Base-by-base conservation (phyloP, 495 filamentous ascomycete genomes). In the Clohesyomyces aquaticus region DNA sequence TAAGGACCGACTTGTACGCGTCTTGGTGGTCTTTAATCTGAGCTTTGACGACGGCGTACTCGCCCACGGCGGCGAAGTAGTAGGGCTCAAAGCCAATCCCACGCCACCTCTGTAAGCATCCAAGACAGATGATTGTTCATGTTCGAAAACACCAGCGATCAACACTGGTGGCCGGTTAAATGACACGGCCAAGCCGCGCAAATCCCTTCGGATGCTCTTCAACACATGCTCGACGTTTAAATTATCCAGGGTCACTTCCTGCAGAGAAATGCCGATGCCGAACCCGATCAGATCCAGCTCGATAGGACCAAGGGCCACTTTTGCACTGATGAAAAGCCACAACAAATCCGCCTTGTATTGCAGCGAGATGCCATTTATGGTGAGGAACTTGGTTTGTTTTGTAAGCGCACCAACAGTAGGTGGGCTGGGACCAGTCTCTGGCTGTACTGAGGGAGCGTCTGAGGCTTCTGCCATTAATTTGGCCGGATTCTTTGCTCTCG, bases 111-210 rank as follows among this genome's bases (percentile, higher is more conserved):
- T 47, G 38, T 78, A 83, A 19, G 55, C 61, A 0, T 77, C 68
- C 19, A 16, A 55, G 9, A 0, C 51, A 53, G 18, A 28, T 56
- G 10, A 22, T 58, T 18, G 35, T 21, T 14, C 26, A 50, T 78
- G 75, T 10, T 55, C 55, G 59, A 80, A 75, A 0, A 79, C 42
- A 0, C 80, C 80, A 0, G 72, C 71, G 26, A 83, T 66, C 3
- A 47, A 49, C 0, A 83, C 6, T 0, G 80, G 81, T 2, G 73
- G 67, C 47, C 69, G 64, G 19, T 78, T 67, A 38, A 82, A 77
- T 0, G 59, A 54, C 8, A 68, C 69, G 0, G 71, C 67, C 0
- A 83, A 53, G 1, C 81, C 80, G 2, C 70, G 53, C n/a, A 83
- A 41, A 41, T 41, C 16, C 35, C 35, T 9, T 41, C 16, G 9